Base-by-base conservation (phyloP, 305 asterid genomes). In the Fraxinus baroniana region DNA sequence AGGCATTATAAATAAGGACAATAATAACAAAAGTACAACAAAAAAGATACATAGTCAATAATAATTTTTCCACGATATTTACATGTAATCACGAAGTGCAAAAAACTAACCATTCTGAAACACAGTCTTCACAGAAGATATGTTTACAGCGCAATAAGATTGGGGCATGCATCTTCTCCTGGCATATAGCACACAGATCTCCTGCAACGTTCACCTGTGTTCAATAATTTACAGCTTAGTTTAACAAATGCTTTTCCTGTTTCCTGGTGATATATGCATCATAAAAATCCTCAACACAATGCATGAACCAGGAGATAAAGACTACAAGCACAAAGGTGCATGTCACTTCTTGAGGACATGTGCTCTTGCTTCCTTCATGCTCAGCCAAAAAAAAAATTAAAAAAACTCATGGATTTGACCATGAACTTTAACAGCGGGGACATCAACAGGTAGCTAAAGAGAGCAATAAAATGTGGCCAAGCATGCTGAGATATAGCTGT, bases 61-160 rank as follows among this genome's bases (percentile, higher is more conserved):
- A 68, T 68, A 12, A 28, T 4, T 33, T 39, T 78, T 57, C 22
- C 22, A 33, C 68, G 72, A 57, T 9, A 68, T 0, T 77, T 62
- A 74, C 32, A 36, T 17, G 32, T 5, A 77, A 24, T 22, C 41
- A 44, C 78, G 66, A 30, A 30, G 70, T 44, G 7, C 76, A n/a
- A 28, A 1, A 80, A 80, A 83, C 92, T 55, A 76, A 91, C 95
- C 95, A 90, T 89, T 91, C 95, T 24, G 92, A 91, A 81, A 91
- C 92, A 80, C 95, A 91, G 78, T 91, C 94, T 90, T 90, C 95
- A 75, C 94, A 91, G 86, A 91, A 91, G 77, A 91, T 89, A 86
- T 91, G 95, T 83, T 91, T 90, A 88, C 95, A 91, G 80, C 88
- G 85, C 81, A 91, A 70, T 60, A 90, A 57, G 78, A 91, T 88